phyloP scores from a whole-genome alignment of 73 alveolate genomes.

The Symbiodinium pilosum region DNA sequence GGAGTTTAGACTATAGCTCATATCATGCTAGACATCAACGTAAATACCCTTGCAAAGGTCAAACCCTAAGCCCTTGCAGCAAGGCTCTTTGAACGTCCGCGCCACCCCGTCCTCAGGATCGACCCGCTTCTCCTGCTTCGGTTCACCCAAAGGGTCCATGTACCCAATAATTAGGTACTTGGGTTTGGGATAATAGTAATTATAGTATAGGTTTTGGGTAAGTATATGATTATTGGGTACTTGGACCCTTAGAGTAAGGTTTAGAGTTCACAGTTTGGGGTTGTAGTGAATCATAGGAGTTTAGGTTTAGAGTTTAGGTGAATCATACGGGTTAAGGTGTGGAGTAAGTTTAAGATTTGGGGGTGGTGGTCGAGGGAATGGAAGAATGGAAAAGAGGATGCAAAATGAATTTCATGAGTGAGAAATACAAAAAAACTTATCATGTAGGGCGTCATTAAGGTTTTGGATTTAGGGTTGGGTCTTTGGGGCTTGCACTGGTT shows the following conservation, averaged over 20 bases:
- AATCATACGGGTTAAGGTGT: too few species aligned
- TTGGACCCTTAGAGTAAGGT: background rate
- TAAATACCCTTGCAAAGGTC: background rate
- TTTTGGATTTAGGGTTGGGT: too few species aligned
- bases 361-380: too few species aligned
- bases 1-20: too few species aligned
- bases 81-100: background rate
- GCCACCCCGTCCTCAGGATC: slow-evolving; percentile 72
- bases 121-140: slow-evolving; percentile 52
- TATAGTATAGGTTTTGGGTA: background rate
- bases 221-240: too few species aligned
- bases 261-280: background rate
- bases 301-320: background rate
- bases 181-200: too few species aligned
- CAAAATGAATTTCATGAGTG: too few species aligned
- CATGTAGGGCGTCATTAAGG: too few species aligned
- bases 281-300: background rate
- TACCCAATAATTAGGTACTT: background rate
- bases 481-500: too few species aligned
- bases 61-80: background rate
- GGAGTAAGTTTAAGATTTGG: too few species aligned
- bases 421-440: too few species aligned
- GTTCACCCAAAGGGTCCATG: background rate
- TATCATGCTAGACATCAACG: background rate
- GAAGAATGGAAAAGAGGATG: too few species aligned